phyloP scores from a whole-genome alignment of 768 basidiomycete genomes.

The Pulveroboletus sp. region DNA sequence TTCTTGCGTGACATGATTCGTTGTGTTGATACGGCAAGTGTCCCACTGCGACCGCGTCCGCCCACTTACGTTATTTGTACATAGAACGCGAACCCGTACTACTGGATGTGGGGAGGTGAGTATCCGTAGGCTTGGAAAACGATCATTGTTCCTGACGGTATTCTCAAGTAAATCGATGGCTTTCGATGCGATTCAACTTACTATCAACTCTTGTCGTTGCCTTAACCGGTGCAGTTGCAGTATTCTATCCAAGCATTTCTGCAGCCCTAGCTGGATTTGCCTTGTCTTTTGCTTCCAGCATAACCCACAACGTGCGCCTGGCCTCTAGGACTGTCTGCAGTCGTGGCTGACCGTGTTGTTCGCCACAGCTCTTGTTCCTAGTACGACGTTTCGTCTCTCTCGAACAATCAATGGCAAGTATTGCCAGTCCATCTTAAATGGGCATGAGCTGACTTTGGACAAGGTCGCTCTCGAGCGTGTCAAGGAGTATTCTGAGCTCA shows the following conservation, averaged over 20 bases:
- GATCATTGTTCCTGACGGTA: constrained; percentile 4
- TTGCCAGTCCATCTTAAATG: neutral
- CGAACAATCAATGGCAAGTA: constrained; percentile 84
- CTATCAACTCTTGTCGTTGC: constrained; percentile 72
- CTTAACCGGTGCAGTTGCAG: constrained; percentile 63
- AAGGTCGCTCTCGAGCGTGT: constrained; percentile 85
- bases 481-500: constrained; percentile 85
- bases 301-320: constrained; percentile 59
- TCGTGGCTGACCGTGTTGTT: constrained; percentile 16
- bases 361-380: constrained; percentile 53
- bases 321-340: neutral
- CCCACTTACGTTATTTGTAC: constrained; percentile 1
- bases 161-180: constrained; percentile 80
- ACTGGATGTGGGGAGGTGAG: constrained; percentile 89
- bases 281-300: constrained; percentile 76
- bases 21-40: constrained; percentile 73
- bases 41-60: neutral
- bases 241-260: constrained; percentile 67
- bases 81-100: constrained; percentile 69
- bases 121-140: neutral
- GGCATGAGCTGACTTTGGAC: constrained; percentile 1
- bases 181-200: constrained; percentile 84
- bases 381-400: constrained; percentile 83
- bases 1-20: constrained; percentile 82
- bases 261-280: constrained; percentile 87